Evolutionary conservation across 2,329 filamentous ascomycete genomes (phyloP).

Genomic region (Hymenoscyphus fructigenus): DNA sequence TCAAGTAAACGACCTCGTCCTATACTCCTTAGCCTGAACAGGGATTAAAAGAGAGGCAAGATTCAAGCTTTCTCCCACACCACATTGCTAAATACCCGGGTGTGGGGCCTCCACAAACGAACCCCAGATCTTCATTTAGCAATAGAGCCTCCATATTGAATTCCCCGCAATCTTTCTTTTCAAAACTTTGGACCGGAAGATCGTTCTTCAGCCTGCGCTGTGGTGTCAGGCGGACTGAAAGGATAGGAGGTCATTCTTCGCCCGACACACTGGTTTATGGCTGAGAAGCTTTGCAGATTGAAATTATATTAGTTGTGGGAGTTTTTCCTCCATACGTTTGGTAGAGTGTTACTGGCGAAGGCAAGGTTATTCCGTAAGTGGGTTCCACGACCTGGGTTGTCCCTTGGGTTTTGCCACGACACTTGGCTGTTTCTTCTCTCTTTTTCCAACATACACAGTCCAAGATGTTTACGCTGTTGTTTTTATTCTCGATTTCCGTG

Average conservation of each 20-base stretch:
- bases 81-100: conserved; percentile 14
- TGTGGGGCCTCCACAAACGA: conserved; percentile 6
- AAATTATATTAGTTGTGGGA: background rate
- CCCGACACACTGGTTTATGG: background rate
- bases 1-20: background rate
- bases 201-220: conserved; percentile 10
- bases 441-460: background rate
- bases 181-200: conserved; percentile 5
- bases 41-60: conserved; percentile 2
- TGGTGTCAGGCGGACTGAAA: background rate
- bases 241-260: too few species aligned
- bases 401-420: background rate
- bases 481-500: background rate
- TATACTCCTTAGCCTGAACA: conserved; percentile 12
- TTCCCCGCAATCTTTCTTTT: conserved; percentile 13
- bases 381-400: background rate
- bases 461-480: conserved; percentile 7
- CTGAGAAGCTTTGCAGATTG: background rate
- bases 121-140: background rate
- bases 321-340: background rate
- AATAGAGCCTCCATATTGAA: conserved; percentile 10
- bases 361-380: background rate
- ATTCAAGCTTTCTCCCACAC: conserved; percentile 21
- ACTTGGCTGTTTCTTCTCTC: background rate
- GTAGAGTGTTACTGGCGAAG: background rate